Evolutionary conservation across 805 yeast species (phyloP), one percentile per base, ranked within the genome.

Genomic region (Metschnikowia vanudenii): DNA sequence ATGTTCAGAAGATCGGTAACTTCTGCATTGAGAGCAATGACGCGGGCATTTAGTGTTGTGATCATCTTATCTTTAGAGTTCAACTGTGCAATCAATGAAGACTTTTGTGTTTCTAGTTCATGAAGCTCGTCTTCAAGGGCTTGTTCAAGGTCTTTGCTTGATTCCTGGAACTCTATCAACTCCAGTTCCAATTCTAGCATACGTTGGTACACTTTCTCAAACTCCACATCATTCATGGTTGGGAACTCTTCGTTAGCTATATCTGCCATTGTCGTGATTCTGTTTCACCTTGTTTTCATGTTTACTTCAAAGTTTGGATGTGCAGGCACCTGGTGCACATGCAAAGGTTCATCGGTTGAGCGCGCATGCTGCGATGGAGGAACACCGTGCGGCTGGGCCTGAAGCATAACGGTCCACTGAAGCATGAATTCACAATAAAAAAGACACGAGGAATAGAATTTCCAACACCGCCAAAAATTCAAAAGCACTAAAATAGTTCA

Each of bases 91-190:
- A 46, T 44, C 20, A 68, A 47, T 3, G 47, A 31, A 1, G 46
- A 43, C 38, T 67, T 67, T 8, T 54, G 50, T 3, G 49, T 16
- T 43, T 72, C 77, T 16, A 68, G 51, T 9, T 55, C 63, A 37
- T 62, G 63, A 17, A 74, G 59, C 46, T 74, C 78, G n/a, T 63
- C 67, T 47, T 74, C 78, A 35, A 73, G 59, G 0, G 75, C 76
- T 40, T 61, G 71, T 45, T 74, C 79, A 28, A 74, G 58, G 37
- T 73, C 78, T 43, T 63, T 69, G 46, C 74, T 68, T 3, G 74
- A 68, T 33, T 68, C 74, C 48, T 71, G 76, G 49, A 73, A 74
- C 47, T 73, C 78, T 18, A 53, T 46, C 20, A 71, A 57, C 43
- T 70, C 75, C 17, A 50, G 55, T 45, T 73, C 76, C 14, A 73